Base-by-base conservation (phyloP, 768 basidiomycete species). In the Postia placenta region DNA sequence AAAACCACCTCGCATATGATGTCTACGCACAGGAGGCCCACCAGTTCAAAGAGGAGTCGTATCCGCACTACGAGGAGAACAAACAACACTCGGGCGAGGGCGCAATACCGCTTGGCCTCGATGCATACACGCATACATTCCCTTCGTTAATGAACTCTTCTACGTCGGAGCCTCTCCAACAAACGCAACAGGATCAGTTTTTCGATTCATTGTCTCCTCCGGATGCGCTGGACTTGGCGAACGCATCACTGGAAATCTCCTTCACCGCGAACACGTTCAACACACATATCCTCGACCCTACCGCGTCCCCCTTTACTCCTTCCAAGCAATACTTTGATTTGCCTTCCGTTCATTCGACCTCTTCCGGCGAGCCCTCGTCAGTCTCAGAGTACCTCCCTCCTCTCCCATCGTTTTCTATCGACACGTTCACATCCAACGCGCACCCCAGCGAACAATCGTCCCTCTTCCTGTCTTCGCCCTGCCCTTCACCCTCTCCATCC, bases 1-100 rank as follows among this genome's bases (percentile, higher is more conserved):
- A 62, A 39, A 55, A 62, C 36, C 55, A 60, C 51, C 57, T 61
- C 51, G 54, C 58, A 11, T 60, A 53, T 49, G 51, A 50, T 28
- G 52, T 58, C 0, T 59, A 55, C 30, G 49, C 59, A n/a, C 56
- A 51, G 24, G 1, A 60, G 17, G 49, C 59, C 43, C 53, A 55
- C 25, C 52, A 49, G 40, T 51, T 45, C 50, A 36, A 43, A 19
- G 49, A 30, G 24, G 48, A 56, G 27, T 33, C 11, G 14, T 26
- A 22, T 42, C 23, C 7, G 22, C 42, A 11, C 7, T 42, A 23
- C 24, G 42, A 20, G 24, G 22, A 7, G 22, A 42, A 22, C 19
- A 11, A 42, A 42, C 42, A 42, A 42, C 38, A 42, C 5, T 23
- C 19, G 23, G 4, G 19, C 39, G 30, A 26, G 14, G 37, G 36